Evolutionary conservation across 805 yeast species (phyloP), one percentile per base, ranked within the genome.

Genomic region (Lachancea sp.): DNA sequence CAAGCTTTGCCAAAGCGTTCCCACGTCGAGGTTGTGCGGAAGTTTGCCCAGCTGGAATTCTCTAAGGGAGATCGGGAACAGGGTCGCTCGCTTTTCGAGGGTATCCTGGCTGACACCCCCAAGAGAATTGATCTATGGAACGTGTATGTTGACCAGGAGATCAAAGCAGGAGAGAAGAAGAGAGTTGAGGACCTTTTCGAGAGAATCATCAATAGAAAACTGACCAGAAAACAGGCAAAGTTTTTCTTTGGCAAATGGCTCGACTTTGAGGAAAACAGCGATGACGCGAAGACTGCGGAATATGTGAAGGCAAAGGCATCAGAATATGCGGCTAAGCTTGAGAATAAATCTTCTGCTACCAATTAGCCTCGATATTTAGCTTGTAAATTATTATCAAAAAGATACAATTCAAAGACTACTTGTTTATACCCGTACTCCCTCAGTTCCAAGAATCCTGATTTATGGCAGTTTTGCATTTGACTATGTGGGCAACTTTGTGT

Each of bases 241-340:
- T 88, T 86, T 71, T 87, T 91, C 76, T 90, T 89, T 71, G 85
- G 82, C 56, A 91, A 91, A 63, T 90, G 97, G 97, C 77, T 89
- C 49, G 69, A 75, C 10, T 86, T 71, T 57, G 97, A 89, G 67
- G 89, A 84, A 58, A 75, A 74, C 50, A 61, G 70, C 44, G 79
- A 76, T 12, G 91, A 86, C 60, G 76, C 72, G 39, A 83, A 80
- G 67, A 77, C 82, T 41, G 77, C 78, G 45, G 93, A 86, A 51
- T 81, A 85, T 51, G 96, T 90, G 44, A 90, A 88, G 72, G 87
- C 95, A 16, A 85, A 84, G 68, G 98, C 98, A 27, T 78, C 81
- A 35, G 93, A 87, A 58, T 89, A 74, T 57, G 90, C 81, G 37
- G 67, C 65, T 45, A 63, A 31, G 37, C 36, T 43, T 16, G 35